A percentile compares a stretch with the other conserved stretches of the same genome.
Conservation (phyloP, 495 filamentous ascomycete genomes). For the Neurospora sublineolata region DNA sequence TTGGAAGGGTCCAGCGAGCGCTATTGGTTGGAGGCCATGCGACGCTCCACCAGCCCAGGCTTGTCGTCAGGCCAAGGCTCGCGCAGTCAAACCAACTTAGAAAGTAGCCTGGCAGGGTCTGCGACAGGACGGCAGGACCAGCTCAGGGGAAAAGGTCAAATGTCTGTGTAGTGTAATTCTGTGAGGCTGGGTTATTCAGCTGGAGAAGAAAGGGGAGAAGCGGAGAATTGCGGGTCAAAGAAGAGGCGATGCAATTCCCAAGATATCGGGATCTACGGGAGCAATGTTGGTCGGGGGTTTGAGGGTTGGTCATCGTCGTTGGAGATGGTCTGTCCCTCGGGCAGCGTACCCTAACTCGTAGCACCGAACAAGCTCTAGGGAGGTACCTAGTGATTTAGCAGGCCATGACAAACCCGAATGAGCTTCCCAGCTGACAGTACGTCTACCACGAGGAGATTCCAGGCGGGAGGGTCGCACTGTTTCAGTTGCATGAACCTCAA, state of each 20-base stretch:
- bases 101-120: background rate
- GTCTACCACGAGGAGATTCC: background rate
- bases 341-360: background rate
- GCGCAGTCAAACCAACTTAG: background rate
- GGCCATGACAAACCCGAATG: background rate
- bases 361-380: background rate
- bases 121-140: background rate
- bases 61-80: background rate
- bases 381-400: background rate
- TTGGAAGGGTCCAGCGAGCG: background rate
- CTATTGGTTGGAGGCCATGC: background rate
- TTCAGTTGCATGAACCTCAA: background rate
- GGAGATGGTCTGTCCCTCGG: background rate
- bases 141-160: background rate
- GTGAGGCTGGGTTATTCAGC: background rate
- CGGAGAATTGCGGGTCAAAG: background rate
- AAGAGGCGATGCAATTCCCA: background rate
- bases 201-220: background rate
- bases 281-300: background rate
- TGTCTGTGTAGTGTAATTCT: background rate
- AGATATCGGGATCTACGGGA: background rate
- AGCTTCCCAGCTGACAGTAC: background rate
- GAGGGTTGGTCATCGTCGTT: background rate
- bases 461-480: background rate
- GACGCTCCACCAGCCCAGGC: background rate